Evolutionary conservation across 1,139 yeast genomes (phyloP).

Genomic region (Debaryomyces fabryi): DNA sequence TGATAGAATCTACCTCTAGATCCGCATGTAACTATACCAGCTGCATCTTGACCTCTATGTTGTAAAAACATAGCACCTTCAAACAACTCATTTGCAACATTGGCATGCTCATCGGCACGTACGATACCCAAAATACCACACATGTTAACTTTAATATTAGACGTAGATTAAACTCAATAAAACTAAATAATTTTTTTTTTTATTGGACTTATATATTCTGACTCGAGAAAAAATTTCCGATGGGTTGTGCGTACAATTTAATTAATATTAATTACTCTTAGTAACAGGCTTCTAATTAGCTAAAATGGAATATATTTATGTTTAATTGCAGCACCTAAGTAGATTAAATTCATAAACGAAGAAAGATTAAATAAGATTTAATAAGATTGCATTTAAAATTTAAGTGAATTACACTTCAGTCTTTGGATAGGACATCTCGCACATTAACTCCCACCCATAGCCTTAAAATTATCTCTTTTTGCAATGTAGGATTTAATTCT

Average conservation of each 20-base stretch:
- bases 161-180: background rate
- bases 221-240: slow-evolving; percentile 6
- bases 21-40: slow-evolving; percentile 98
- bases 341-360: too few relatives aligned
- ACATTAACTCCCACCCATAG: too few relatives aligned
- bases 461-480: too few relatives aligned
- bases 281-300: too few relatives aligned
- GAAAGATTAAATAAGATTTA: too few relatives aligned
- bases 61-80: slow-evolving; percentile 94
- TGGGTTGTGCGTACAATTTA: slow-evolving; percentile 4
- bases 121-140: slow-evolving; percentile 95
- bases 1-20: slow-evolving; percentile 91
- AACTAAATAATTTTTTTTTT: background rate
- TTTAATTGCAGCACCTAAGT: too few relatives aligned
- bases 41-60: slow-evolving; percentile 99
- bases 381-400: too few relatives aligned
- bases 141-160: slow-evolving; percentile 45
- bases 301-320: too few relatives aligned
- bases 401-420: too few relatives aligned
- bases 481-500: too few relatives aligned
- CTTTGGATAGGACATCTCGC: too few relatives aligned
- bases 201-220: background rate
- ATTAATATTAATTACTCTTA: background rate
- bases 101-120: slow-evolving; percentile 69
- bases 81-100: slow-evolving; percentile 85